A percentile compares a stretch with the other conserved stretches of the same genome.
phyloP scores from a whole-genome alignment of 306 rosid species.

The Parietaria judaica region DNA sequence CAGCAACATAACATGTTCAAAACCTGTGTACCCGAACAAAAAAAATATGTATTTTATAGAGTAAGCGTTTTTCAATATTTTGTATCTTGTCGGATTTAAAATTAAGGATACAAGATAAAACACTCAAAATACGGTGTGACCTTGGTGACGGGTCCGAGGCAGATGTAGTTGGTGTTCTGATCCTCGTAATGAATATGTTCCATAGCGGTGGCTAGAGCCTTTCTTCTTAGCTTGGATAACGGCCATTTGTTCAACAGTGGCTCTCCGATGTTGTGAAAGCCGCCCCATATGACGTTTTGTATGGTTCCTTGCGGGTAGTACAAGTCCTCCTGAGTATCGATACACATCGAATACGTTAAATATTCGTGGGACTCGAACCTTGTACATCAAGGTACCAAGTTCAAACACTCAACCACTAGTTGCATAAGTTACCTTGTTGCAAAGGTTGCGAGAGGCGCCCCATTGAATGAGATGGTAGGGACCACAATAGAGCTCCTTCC shows the following conservation, averaged over 20 bases:
- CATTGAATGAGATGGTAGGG: conserved; percentile 46
- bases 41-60: neutral
- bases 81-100: too few species aligned
- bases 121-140: conserved; percentile 11
- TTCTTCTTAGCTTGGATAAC: conserved; percentile 45
- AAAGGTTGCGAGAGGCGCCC: conserved; percentile 35
- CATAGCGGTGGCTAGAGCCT: conserved; percentile 46
- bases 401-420: too few species aligned
- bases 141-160: conserved; percentile 68
- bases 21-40: conserved; percentile 21
- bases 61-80: neutral
- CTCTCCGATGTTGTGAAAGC: conserved; percentile 44
- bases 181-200: conserved; percentile 66
- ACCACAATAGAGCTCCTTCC: conserved; percentile 45
- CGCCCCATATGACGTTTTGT: conserved; percentile 51
- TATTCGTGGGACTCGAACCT: too few species aligned
- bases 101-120: too few species aligned
- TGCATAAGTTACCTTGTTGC: conserved; percentile 36
- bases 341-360: too few species aligned
- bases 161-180: conserved; percentile 47
- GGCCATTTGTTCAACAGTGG: conserved; percentile 58
- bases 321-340: conserved; percentile 48
- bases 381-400: too few species aligned
- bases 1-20: conserved; percentile 82
- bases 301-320: conserved; percentile 31